These are phyloP conservation scores for Backusella parvicylindrica DNA, from an alignment of 192 early-diverging fungal species.

Conservation along the genomic window DNA sequence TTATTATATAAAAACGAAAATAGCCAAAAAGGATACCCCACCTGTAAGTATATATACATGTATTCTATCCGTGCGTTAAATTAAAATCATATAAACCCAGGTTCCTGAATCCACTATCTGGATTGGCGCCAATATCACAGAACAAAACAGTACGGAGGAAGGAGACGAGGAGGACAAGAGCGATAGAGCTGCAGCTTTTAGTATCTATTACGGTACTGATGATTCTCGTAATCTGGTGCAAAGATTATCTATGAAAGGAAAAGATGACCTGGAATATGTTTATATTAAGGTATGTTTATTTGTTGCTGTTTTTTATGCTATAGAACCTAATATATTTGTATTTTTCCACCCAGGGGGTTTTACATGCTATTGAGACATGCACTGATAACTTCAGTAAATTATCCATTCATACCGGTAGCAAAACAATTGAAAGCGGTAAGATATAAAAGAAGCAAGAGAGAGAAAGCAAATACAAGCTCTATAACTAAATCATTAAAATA, in stretches of 20 bases:
- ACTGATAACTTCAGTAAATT: background rate
- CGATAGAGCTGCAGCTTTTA: background rate
- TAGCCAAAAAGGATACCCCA: background rate
- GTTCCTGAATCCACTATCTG: background rate
- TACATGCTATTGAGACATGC: background rate
- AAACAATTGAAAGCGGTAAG: background rate
- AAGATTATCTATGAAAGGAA: background rate
- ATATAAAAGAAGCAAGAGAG: background rate
- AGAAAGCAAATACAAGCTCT: background rate
- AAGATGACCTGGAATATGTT: background rate
- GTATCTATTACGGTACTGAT: constrained; percentile 4
- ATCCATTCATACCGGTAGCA: background rate
- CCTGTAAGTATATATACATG: background rate
- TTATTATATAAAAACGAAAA: background rate
- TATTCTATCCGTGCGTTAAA: background rate
- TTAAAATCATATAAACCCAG: background rate
- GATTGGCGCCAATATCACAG: background rate
- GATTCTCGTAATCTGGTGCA: background rate
- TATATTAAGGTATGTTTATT: constrained; percentile 9
- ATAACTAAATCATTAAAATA: background rate
- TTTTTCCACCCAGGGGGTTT: constrained; percentile 2
- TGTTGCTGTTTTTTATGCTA: background rate
- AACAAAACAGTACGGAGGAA: background rate
- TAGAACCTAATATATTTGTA: background rate
- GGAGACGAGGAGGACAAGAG: background rate